Evolutionary conservation across 179 eudicot species (phyloP).

Genomic region (Silene vulgaris): DNA sequence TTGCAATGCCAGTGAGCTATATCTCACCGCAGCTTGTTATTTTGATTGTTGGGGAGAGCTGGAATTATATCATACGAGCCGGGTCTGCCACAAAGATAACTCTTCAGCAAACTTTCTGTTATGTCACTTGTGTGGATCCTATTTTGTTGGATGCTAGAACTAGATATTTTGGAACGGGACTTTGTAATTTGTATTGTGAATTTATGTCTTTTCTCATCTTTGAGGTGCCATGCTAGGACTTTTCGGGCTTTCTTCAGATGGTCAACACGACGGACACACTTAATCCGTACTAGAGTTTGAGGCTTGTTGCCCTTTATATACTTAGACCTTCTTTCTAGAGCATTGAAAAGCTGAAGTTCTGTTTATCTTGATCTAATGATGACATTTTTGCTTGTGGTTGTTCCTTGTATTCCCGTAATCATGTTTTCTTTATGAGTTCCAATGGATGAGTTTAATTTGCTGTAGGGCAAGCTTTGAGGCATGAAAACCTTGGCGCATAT

Average conservation of each 20-base stretch:
- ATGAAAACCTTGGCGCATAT: constrained; percentile 63
- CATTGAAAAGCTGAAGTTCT: not conserved
- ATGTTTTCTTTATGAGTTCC: constrained; percentile 4
- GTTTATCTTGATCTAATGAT: not conserved
- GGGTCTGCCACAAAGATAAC: not conserved
- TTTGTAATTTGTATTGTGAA: not conserved
- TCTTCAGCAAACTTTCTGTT: not conserved
- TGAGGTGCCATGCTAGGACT: not conserved
- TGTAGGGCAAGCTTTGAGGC: constrained; percentile 80
- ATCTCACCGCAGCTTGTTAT: not conserved
- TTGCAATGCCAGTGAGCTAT: not conserved
- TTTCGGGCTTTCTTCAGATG: not conserved
- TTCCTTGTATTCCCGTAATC: not conserved
- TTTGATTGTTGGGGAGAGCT: not conserved
- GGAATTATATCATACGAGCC: not conserved
- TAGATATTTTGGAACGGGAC: not conserved
- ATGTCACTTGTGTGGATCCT: not conserved
- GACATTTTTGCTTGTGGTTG: not conserved
- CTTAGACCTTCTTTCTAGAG: not conserved
- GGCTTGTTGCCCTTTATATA: not conserved
- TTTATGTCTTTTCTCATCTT: not conserved
- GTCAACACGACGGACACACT: not conserved
- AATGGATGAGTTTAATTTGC: constrained; percentile 26
- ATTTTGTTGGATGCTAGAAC: not conserved
- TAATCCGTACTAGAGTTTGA: not conserved